phyloP scores from a whole-genome alignment of 148 eudicot genomes.

The Polygonum maritimum region DNA sequence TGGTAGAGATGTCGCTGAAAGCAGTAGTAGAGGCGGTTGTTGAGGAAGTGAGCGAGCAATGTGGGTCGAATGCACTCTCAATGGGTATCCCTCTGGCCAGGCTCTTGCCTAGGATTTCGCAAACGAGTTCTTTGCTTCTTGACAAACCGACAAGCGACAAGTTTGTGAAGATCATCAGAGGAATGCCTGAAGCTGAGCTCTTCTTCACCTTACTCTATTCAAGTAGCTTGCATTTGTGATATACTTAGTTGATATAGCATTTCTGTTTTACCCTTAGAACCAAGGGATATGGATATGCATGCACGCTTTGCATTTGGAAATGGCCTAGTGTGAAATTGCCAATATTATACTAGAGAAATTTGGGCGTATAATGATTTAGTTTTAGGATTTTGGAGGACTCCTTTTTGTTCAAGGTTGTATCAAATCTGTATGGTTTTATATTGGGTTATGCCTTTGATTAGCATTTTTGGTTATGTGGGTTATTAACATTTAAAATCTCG shows the following conservation, averaged over 20 bases:
- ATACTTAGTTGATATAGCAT: slow-evolving; percentile 5
- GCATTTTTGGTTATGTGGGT: neutral
- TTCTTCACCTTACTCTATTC: slow-evolving; percentile 87
- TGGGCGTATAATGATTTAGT: neutral
- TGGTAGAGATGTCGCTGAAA: slow-evolving; percentile 58
- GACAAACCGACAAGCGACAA: slow-evolving; percentile 50
- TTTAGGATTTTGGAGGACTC: neutral
- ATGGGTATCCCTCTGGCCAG: slow-evolving; percentile 69
- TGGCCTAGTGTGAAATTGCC: neutral
- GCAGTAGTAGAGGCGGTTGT: slow-evolving; percentile 40
- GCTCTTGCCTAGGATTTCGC: slow-evolving; percentile 60
- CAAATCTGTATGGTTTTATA: neutral
- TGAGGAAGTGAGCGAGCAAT: slow-evolving; percentile 44
- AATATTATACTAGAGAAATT: neutral
- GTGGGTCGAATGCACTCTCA: slow-evolving; percentile 32
- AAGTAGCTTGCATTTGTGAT: slow-evolving; percentile 18
- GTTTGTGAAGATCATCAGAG: slow-evolving; percentile 47
- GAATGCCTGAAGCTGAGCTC: slow-evolving; percentile 64
- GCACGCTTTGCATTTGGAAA: neutral
- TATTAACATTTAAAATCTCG: neutral
- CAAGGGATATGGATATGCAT: neutral
- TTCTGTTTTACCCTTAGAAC: neutral
- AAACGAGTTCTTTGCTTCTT: slow-evolving; percentile 48
- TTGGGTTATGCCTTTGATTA: neutral
- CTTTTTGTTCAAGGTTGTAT: neutral